phyloP scores from a whole-genome alignment of 345 rosid species.

The Arabis hirsuta region DNA sequence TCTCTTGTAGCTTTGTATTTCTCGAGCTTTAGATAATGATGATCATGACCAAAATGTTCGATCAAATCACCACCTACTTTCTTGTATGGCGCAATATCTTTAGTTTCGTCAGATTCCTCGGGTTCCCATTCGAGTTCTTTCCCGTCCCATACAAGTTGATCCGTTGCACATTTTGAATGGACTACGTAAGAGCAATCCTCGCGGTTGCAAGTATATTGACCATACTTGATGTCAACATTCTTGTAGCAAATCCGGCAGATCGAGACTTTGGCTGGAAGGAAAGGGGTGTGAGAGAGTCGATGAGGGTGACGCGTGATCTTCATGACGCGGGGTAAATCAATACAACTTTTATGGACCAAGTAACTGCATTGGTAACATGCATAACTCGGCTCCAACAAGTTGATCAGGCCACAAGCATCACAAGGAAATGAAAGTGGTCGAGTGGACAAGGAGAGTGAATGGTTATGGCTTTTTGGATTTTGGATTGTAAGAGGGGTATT shows the following conservation, averaged over 20 bases:
- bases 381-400: not conserved
- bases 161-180: no score
- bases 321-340: not conserved
- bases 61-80: not conserved
- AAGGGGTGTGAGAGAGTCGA: constrained; percentile 5
- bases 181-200: no score
- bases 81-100: not conserved
- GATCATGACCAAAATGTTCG: no score
- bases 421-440: no score
- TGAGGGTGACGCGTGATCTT: constrained; percentile 9
- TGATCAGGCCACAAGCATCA: not conserved
- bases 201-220: no score
- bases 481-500: not conserved
- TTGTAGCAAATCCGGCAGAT: not conserved
- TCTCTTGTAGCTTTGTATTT: no score
- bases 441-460: not conserved
- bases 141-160: no score
- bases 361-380: not conserved
- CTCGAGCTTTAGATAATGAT: no score
- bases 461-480: constrained; percentile 13
- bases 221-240: no score
- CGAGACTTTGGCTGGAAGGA: no score
- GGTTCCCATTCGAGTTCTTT: no score
- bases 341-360: constrained; percentile 6
- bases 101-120: not conserved